Conservation (phyloP, 1,139 yeast species). For the Scheffersomyces segobiensis region DNA sequence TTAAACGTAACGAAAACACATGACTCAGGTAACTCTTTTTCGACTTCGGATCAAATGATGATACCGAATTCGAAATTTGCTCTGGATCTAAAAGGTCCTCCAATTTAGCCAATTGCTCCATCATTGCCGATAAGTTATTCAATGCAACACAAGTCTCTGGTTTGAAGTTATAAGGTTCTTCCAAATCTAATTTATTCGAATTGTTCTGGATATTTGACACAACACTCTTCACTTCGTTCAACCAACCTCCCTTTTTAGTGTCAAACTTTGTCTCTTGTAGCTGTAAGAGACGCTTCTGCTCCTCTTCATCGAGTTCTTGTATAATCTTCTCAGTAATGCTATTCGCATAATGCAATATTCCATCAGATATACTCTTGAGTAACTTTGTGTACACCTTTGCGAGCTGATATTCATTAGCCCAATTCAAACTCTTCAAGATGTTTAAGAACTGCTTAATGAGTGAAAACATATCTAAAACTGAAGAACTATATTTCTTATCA, state of each 20-base stretch:
- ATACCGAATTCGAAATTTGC: constrained; percentile 49
- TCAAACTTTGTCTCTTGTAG: constrained; percentile 26
- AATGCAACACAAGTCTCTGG: constrained; percentile 72
- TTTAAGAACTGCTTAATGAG: constrained; percentile 59
- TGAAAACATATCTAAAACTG: constrained; percentile 68
- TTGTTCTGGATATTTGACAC: constrained; percentile 47
- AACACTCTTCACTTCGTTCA: constrained; percentile 46
- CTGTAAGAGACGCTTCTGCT: constrained; percentile 22
- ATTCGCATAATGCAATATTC: constrained; percentile 55
- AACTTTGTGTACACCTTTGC: constrained; percentile 61
- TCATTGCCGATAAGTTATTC: constrained; percentile 67
- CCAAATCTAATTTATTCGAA: constrained; percentile 36
- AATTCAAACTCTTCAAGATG: constrained; percentile 54
- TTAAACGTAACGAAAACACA: constrained; percentile 64
- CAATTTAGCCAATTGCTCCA: constrained; percentile 55
- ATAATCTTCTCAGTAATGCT: constrained; percentile 47
- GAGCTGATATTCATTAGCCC: constrained; percentile 63
- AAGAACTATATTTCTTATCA: constrained; percentile 43
- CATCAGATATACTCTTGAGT: constrained; percentile 62
- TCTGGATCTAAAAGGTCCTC: constrained; percentile 69
- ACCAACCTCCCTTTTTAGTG: constrained; percentile 34
- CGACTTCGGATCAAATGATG: constrained; percentile 29
- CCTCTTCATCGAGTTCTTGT: constrained; percentile 50
- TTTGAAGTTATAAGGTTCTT: constrained; percentile 62
- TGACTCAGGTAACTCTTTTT: constrained; percentile 45